Conservation (phyloP, 345 rosid genomes). For the Heritiera littoralis region DNA sequence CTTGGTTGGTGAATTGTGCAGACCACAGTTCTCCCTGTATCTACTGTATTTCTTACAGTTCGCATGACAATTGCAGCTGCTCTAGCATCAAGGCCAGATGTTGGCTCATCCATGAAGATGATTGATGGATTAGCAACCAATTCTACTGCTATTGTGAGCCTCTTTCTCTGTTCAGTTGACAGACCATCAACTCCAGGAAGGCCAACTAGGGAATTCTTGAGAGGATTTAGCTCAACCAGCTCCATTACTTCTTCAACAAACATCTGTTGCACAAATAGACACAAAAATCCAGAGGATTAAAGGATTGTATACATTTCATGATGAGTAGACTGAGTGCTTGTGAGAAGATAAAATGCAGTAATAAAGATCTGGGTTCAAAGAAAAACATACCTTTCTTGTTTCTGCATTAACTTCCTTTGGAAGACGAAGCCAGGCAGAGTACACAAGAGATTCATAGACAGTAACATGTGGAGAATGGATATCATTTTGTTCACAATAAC, state of each 20-base stretch:
- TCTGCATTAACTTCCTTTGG: constrained; percentile 42
- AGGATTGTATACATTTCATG: background rate
- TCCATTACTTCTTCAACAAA: constrained; percentile 73
- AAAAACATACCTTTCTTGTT: constrained; percentile 40
- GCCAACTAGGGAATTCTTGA: constrained; percentile 45
- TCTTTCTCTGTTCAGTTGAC: constrained; percentile 74
- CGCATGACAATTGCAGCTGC: constrained; percentile 91
- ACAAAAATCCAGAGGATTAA: background rate
- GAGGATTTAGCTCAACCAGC: constrained; percentile 47
- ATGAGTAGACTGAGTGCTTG: background rate
- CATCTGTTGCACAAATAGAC: constrained; percentile 33
- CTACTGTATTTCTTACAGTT: constrained; percentile 77
- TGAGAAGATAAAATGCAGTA: background rate
- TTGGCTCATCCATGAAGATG: constrained; percentile 87
- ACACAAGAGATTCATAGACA: constrained; percentile 66
- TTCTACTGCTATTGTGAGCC: constrained; percentile 76
- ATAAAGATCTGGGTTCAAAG: background rate
- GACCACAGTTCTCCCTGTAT: constrained; percentile 83
- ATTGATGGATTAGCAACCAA: constrained; percentile 78
- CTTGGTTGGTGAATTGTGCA: constrained; percentile 95
- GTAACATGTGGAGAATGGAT: constrained; percentile 84
- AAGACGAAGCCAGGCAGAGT: constrained; percentile 84
- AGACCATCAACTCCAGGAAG: constrained; percentile 61
- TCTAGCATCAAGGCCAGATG: constrained; percentile 83
- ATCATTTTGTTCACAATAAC: constrained; percentile 84